Percentiles rank a stretch among this genome's conserved stretches.
These are phyloP conservation scores for Aspergillus sojae DNA, from an alignment of 2,329 filamentous ascomycete genomes.

Conservation along the genomic window DNA sequence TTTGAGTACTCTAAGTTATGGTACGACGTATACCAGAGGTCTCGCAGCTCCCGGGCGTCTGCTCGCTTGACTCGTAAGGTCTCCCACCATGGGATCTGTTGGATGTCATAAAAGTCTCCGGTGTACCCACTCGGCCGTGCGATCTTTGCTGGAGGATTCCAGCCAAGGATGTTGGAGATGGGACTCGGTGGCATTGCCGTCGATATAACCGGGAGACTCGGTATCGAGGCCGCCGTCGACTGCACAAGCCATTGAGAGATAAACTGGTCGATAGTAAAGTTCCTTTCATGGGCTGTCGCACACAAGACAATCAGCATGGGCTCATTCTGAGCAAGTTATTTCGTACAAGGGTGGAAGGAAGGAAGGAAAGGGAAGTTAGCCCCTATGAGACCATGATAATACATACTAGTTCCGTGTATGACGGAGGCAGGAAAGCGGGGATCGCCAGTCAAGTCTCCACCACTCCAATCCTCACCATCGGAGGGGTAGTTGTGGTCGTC, in stretches of 20 bases:
- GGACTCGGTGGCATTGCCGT: slow-evolving; percentile 29
- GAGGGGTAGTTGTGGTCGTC: slow-evolving; percentile 22
- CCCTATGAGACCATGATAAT: not conserved
- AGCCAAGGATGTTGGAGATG: slow-evolving; percentile 36
- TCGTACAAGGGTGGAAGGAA: not conserved
- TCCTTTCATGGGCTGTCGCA: slow-evolving; percentile 40
- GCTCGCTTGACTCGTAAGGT: slow-evolving; percentile 39
- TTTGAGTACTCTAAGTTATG: slow-evolving; percentile 39
- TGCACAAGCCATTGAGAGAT: slow-evolving; percentile 44
- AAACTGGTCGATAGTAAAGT: slow-evolving; percentile 47
- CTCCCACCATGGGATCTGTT: slow-evolving; percentile 46
- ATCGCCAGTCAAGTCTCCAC: slow-evolving; percentile 16
- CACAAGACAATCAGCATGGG: not conserved
- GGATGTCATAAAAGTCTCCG: slow-evolving; percentile 40
- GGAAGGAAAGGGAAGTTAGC: not conserved
- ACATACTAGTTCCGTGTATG: slow-evolving; percentile 35
- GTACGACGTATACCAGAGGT: slow-evolving; percentile 46
- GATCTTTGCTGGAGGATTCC: slow-evolving; percentile 36
- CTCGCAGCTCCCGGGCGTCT: slow-evolving; percentile 41
- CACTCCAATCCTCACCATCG: slow-evolving; percentile 19
- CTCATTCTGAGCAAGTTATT: not conserved
- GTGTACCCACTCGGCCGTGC: slow-evolving; percentile 32
- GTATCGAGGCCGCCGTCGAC: slow-evolving; percentile 25
- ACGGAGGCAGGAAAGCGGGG: slow-evolving; percentile 26
- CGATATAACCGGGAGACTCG: slow-evolving; percentile 21